Conservation (phyloP, 805 yeast genomes). For the Ogataea paradorogensis region DNA sequence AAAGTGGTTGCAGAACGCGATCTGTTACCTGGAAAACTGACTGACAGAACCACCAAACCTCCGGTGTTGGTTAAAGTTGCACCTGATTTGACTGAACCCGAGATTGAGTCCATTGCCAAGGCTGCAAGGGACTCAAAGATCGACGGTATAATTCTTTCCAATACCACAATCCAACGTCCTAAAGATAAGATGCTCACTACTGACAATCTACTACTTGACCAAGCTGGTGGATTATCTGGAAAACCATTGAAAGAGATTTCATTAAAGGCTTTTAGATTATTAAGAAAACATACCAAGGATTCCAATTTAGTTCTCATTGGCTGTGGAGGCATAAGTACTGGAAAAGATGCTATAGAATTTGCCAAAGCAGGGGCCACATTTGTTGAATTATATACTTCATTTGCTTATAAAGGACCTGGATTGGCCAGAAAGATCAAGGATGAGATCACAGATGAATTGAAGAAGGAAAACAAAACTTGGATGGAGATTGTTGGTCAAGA, state of each 20-base stretch:
- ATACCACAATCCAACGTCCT: constrained; percentile 89
- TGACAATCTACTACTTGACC: constrained; percentile 41
- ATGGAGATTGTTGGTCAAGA: constrained; percentile 70
- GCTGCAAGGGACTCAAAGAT: constrained; percentile 74
- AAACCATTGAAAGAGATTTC: constrained; percentile 81
- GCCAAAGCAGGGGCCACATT: constrained; percentile 94
- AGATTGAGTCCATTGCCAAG: constrained; percentile 76
- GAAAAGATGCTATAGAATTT: constrained; percentile 85
- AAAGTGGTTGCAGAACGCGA: constrained; percentile 72
- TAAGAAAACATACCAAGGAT: constrained; percentile 75
- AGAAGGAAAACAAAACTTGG: constrained; percentile 82
- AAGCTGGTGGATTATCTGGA: constrained; percentile 92
- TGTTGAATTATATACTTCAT: constrained; percentile 82
- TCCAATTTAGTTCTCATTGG: constrained; percentile 77
- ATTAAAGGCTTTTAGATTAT: constrained; percentile 62
- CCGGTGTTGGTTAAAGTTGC: constrained; percentile 90
- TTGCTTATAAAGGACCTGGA: constrained; percentile 93
- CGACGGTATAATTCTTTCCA: constrained; percentile 90
- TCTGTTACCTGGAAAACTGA: constrained; percentile 38
- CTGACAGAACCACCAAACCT: constrained; percentile 47
- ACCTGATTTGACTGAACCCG: constrained; percentile 83
- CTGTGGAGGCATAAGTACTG: constrained; percentile 90
- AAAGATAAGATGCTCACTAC: constrained; percentile 46
- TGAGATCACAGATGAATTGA: constrained; percentile 57
- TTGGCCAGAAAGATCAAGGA: constrained; percentile 59